Percentiles rank a stretch among this genome's conserved stretches.
phyloP scores from a whole-genome alignment of 2,329 filamentous ascomycete species.

The Hypocreales sp. region DNA sequence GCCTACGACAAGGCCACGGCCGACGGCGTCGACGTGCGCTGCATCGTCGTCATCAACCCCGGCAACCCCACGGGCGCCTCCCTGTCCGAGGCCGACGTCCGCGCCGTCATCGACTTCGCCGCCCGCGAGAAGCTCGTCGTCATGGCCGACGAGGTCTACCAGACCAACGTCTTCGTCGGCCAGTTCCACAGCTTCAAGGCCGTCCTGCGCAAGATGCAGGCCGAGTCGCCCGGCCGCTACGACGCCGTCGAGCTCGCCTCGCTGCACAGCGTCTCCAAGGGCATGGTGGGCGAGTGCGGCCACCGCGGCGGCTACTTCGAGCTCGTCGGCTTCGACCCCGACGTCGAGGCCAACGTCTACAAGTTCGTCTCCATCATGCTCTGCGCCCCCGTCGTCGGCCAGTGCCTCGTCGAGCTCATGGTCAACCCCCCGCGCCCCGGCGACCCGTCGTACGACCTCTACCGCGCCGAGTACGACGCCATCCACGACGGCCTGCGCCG shows the following conservation, averaged over 20 bases:
- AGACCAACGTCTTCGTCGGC: constrained; percentile 94
- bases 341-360: constrained; percentile 89
- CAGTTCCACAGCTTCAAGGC: constrained; percentile 95
- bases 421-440: constrained; percentile 82
- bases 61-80: constrained; percentile 93
- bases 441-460: constrained; percentile 70
- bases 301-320: constrained; percentile 98
- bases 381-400: constrained; percentile 86
- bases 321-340: constrained; percentile 71
- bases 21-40: constrained; percentile 73
- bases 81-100: constrained; percentile 63
- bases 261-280: constrained; percentile 88
- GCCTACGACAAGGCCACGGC: constrained; percentile 60
- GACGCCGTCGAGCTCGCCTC: constrained; percentile 80
- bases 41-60: constrained; percentile 95
- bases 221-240: constrained; percentile 58
- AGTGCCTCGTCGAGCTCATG: constrained; percentile 96
- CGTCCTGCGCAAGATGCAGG: constrained; percentile 66
- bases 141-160: constrained; percentile 95
- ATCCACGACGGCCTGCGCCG: constrained; percentile 68
- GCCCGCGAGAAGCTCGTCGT: constrained; percentile 74
- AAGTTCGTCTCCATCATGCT: constrained; percentile 97
- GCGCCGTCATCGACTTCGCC: constrained; percentile 74
- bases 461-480: constrained; percentile 68
- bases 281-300: constrained; percentile 97